A percentile compares a stretch with the other conserved stretches of the same genome.
Evolutionary conservation across 495 filamentous ascomycete species (phyloP).

Genomic region (Ramalina intermedia): DNA sequence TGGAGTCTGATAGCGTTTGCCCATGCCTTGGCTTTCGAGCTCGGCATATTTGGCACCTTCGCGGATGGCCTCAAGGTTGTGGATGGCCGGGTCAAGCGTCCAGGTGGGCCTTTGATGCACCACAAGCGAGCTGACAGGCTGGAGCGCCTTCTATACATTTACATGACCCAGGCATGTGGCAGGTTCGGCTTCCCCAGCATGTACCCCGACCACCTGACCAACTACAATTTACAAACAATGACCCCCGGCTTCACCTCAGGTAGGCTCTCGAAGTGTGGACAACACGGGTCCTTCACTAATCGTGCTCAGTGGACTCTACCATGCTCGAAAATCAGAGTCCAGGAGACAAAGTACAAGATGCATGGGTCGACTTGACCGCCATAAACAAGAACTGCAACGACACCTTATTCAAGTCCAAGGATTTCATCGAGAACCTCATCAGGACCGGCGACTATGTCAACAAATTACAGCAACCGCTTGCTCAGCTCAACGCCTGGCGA

Average conservation of each 20-base stretch:
- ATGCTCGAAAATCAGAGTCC: slow-evolving; percentile 42
- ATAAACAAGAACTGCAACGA: slow-evolving; percentile 82
- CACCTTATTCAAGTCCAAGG: slow-evolving; percentile 64
- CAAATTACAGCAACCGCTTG: slow-evolving; percentile 66
- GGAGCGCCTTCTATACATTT: slow-evolving; percentile 73
- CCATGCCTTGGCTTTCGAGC: slow-evolving; percentile 76
- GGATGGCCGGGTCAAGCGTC: background rate
- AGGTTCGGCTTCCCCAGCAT: slow-evolving; percentile 86
- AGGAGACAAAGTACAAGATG: slow-evolving; percentile 56
- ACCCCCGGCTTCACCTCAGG: slow-evolving; percentile 3
- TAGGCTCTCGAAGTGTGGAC: background rate
- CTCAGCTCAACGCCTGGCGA: slow-evolving; percentile 60
- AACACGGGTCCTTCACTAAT: background rate
- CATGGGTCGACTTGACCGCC: slow-evolving; percentile 81
- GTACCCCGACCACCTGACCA: slow-evolving; percentile 54
- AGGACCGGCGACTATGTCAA: slow-evolving; percentile 67
- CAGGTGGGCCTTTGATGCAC: background rate
- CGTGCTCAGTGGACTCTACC: slow-evolving; percentile 22
- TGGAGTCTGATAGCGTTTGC: slow-evolving; percentile 95
- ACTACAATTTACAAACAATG: slow-evolving; percentile 5
- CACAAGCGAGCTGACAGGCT: slow-evolving; percentile 57
- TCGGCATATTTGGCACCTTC: slow-evolving; percentile 78
- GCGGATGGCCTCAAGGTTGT: slow-evolving; percentile 1
- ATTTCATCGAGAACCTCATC: slow-evolving; percentile 75
- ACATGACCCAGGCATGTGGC: slow-evolving; percentile 82